phyloP scores from a whole-genome alignment of 2,329 filamentous ascomycete species.

The Fusarium multiceps region DNA sequence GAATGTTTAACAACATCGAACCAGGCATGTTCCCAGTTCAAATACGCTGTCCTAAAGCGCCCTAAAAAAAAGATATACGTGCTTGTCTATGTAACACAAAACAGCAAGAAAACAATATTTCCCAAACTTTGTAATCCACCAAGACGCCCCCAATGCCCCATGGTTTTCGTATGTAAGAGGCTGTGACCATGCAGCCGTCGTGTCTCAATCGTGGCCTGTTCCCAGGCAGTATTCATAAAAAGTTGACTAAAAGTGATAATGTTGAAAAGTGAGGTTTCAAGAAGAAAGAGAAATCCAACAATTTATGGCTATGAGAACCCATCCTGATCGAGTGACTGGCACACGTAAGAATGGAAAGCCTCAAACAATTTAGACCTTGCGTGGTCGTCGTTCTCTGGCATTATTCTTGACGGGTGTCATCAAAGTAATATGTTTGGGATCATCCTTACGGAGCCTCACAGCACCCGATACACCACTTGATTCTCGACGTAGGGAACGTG shows the following conservation, averaged over 20 bases:
- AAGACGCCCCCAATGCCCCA: constrained; percentile 29
- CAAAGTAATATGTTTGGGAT: constrained; percentile 66
- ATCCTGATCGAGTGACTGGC: constrained; percentile 15
- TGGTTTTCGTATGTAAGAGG: constrained; percentile 30
- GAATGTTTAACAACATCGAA: constrained; percentile 8
- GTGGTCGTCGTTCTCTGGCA: constrained; percentile 48
- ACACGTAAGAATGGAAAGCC: background rate
- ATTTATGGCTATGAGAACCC: constrained; percentile 23
- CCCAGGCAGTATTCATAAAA: constrained; percentile 33
- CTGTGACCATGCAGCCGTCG: constrained; percentile 39
- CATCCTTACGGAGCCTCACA: constrained; percentile 65
- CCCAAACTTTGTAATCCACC: constrained; percentile 21
- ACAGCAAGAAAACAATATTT: constrained; percentile 15
- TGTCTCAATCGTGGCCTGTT: constrained; percentile 30
- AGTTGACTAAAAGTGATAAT: constrained; percentile 48
- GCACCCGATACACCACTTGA: constrained; percentile 57
- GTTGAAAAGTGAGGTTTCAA: constrained; percentile 44
- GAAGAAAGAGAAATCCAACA: constrained; percentile 46
- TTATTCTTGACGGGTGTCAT: constrained; percentile 62
- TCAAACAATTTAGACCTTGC: constrained; percentile 42
- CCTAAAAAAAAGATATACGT: constrained; percentile 26
- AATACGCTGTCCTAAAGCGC: constrained; percentile 32
- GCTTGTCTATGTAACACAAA: constrained; percentile 41
- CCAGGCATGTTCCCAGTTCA: constrained; percentile 19
- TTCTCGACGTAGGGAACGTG: constrained; percentile 58